A percentile compares a stretch with the other conserved stretches of the same genome.
phyloP scores from a whole-genome alignment of 352 stramenopile species.

The Blastocystis sp. region DNA sequence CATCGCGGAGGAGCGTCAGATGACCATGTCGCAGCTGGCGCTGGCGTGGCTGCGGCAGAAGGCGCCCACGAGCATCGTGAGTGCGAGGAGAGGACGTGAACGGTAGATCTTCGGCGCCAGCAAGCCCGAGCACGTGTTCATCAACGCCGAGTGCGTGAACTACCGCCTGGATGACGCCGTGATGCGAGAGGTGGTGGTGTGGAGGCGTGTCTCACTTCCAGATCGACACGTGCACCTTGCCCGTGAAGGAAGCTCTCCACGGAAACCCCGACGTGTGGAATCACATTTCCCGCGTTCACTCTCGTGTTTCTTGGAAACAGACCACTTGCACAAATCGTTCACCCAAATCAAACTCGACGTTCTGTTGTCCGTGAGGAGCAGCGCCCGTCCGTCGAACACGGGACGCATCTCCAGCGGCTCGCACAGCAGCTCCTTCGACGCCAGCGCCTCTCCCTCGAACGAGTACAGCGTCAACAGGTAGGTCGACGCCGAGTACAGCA shows the following conservation, averaged over 20 bases:
- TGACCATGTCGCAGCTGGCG: constrained; percentile 62
- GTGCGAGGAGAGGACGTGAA: not conserved
- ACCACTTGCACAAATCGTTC: not conserved
- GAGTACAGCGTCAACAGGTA: not conserved
- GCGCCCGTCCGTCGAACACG: not conserved
- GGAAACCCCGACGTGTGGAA: constrained; percentile 74
- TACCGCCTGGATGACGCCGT: constrained; percentile 51
- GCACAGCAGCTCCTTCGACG: not conserved
- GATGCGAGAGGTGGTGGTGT: constrained; percentile 37
- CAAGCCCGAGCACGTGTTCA: constrained; percentile 70
- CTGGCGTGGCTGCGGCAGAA: constrained; percentile 66
- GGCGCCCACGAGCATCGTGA: constrained; percentile 32
- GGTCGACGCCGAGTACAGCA: not conserved
- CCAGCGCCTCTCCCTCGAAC: not conserved
- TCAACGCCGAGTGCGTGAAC: constrained; percentile 65
- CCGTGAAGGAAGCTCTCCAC: constrained; percentile 70
- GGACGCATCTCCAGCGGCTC: not conserved
- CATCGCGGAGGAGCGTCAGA: constrained; percentile 62
- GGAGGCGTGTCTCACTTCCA: not conserved
- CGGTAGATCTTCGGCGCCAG: constrained; percentile 71
- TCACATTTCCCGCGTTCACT: constrained; percentile 54
- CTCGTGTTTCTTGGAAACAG: constrained; percentile 34
- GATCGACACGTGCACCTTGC: constrained; percentile 48
- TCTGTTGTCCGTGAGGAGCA: not conserved
- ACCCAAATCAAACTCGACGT: not conserved